Conservation (phyloP, 192 early-diverging fungal species). For the Linderina pennispora region DNA sequence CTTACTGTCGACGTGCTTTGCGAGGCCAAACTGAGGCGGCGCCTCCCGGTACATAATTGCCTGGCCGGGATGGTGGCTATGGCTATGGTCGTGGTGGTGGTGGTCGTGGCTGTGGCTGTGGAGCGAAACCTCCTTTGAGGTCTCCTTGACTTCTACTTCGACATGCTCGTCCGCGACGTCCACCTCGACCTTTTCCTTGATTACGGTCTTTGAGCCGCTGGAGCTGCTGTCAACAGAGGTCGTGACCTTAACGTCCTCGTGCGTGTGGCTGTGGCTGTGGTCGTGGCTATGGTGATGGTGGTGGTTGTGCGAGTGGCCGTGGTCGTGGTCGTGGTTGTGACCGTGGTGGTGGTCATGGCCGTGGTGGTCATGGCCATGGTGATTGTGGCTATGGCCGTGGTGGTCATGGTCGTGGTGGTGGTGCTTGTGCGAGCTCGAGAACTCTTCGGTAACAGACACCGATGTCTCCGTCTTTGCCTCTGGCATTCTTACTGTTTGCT, state of each 20-base stretch:
- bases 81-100: constrained; percentile 7
- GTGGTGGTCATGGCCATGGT: constrained; percentile 5
- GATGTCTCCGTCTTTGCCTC: not conserved
- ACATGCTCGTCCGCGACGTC: not conserved
- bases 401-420: constrained; percentile 10
- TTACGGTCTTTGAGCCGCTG: not conserved
- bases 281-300: not conserved
- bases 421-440: constrained; percentile 2
- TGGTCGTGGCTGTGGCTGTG: constrained; percentile 16
- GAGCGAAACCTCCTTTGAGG: constrained; percentile 2
- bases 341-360: constrained; percentile 1
- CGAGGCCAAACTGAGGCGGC: constrained; percentile 42
- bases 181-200: constrained; percentile 6
- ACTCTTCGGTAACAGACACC: not conserved
- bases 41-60: constrained; percentile 38
- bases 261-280: constrained; percentile 3
- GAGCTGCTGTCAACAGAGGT: no score
- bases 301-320: not conserved
- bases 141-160: constrained; percentile 1
- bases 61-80: constrained; percentile 20
- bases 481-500: not conserved
- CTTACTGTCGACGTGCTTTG: constrained; percentile 44
- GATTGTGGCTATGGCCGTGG: constrained; percentile 3
- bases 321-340: constrained; percentile 3
- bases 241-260: not conserved